Percentiles rank a stretch among this genome's conserved stretches.
These are phyloP conservation scores for Dendrobium nobile DNA, from an alignment of 106 monocot species.

Conservation along the genomic window DNA sequence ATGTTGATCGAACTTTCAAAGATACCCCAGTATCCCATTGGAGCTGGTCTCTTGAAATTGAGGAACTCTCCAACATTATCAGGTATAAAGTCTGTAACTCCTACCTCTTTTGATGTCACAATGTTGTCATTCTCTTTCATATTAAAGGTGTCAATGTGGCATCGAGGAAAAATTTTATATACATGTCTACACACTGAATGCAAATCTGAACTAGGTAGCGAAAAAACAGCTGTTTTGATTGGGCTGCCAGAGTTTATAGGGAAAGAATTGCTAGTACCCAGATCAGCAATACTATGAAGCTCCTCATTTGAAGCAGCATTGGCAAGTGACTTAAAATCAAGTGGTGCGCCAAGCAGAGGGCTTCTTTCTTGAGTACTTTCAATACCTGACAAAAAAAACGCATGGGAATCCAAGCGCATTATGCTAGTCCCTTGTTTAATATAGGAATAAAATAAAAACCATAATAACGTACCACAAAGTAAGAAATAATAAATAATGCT, in stretches of 20 bases:
- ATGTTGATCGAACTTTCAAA: conserved; percentile 20
- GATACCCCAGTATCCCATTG: conserved; percentile 5
- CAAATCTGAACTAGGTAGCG: conserved; percentile 31
- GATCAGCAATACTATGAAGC: conserved; percentile 7
- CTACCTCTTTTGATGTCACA: not conserved
- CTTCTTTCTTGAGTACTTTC: conserved; percentile 2
- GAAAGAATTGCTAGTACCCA: conserved; percentile 11
- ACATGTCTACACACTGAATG: conserved; percentile 30
- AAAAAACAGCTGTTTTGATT: not conserved
- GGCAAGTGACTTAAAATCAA: conserved; percentile 4
- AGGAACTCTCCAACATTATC: conserved; percentile 9
- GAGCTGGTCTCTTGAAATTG: conserved; percentile 6
- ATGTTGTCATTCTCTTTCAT: conserved; percentile 5
- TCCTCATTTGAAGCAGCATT: conserved; percentile 15
- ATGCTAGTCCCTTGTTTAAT: not conserved
- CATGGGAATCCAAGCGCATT: not conserved
- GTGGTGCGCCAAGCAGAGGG: not conserved
- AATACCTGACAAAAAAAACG: conserved; percentile 13
- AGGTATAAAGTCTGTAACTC: not conserved
- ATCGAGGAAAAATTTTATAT: conserved; percentile 21
- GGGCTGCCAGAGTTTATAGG: conserved; percentile 6
- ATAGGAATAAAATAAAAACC: no score
- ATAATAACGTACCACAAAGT: no score
- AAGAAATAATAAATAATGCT: no score
- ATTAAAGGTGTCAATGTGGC: not conserved